Percentiles rank a stretch among this genome's conserved stretches.
Conservation (phyloP, 2,329 filamentous ascomycete genomes). For the Diaporthe ampelina region DNA sequence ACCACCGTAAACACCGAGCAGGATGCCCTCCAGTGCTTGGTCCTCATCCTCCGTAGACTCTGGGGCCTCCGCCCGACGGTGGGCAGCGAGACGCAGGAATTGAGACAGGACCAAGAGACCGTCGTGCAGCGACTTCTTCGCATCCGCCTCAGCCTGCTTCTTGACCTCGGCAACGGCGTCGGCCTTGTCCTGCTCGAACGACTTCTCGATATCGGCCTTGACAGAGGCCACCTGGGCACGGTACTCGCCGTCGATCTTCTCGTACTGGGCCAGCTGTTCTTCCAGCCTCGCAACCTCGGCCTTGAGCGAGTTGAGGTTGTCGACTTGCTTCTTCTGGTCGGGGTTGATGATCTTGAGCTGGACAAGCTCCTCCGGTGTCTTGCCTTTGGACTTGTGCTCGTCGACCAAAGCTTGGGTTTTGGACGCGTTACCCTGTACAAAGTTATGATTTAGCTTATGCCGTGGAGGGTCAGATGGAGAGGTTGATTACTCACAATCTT, state of each 20-base stretch:
- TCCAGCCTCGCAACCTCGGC: conserved; percentile 78
- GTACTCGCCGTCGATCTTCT: conserved; percentile 82
- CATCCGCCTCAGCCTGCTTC: conserved; percentile 67
- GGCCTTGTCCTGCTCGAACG: conserved; percentile 67
- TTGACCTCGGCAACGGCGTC: conserved; percentile 67
- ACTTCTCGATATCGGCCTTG: conserved; percentile 73
- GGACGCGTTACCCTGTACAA: conserved; percentile 72
- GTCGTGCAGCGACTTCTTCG: conserved; percentile 70
- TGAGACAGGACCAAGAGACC: conserved; percentile 81
- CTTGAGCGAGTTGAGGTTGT: conserved; percentile 82
- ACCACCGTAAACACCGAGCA: conserved; percentile 84
- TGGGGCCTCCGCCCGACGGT: conserved; percentile 78
- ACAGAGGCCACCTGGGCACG: conserved; percentile 70
- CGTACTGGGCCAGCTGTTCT: conserved; percentile 81
- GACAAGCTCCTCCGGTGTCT: conserved; percentile 81
- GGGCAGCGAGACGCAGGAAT: conserved; percentile 84
- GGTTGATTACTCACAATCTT: conserved; percentile 79
- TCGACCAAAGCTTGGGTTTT: conserved; percentile 79
- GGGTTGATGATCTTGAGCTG: conserved; percentile 80
- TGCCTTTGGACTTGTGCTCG: conserved; percentile 76
- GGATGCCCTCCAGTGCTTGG: conserved; percentile 83
- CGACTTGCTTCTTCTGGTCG: conserved; percentile 82
- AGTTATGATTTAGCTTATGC: conserved; percentile 35
- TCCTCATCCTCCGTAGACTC: conserved; percentile 78
- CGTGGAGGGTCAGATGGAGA: not conserved